Base-by-base conservation (phyloP, 306 rosid genomes). In the Mimosa bimucronata region DNA sequence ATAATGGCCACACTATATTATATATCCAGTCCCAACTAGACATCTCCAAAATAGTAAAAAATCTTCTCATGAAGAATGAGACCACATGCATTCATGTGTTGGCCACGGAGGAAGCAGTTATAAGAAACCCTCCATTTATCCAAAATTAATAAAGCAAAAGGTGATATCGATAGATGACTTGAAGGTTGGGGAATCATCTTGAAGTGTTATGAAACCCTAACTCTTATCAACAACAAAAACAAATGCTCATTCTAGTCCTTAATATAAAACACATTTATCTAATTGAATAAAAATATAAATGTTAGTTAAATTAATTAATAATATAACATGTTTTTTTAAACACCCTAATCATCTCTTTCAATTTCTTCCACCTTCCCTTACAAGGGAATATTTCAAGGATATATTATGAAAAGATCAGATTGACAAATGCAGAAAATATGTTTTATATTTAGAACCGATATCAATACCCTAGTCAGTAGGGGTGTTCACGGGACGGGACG, bases 61-160 rank as follows among this genome's bases (percentile, higher is more conserved):
- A 41, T 41, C 4, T 25, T 69, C 73, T 42, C 74, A 69, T 69
- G 48, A 41, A 12, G 62, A 71, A 15, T 71, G 55, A 46, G 76
- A 46, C 76, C 41, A n/a, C n/a, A 45, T 45, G 50, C 50, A 45
- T 18, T 28, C 9, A 29, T 3, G 6, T 71, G 76, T 71, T 71
- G 61, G 28, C 76, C 42, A 18, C 18, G 48, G 26, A 5, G 76
- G 61, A 71, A 71, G 48, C 75, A 46, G 4, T 48, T 16, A 16
- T 23, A 23, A 29, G 64, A n/a, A 21, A 13, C 2, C 0, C 0
- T 3, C 57, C 37, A 67, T 28, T 71, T 28, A 71, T 46, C 76
- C 61, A 16, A 3, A 25, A n/a, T n/a, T 2, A 58, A n/a, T 53
- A 55, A 71, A 28, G 38, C 29, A 30, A 23, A 23, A 23, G n/a